Conservation (phyloP, 2,329 filamentous ascomycete genomes). For the Diaporthe australafricana region DNA sequence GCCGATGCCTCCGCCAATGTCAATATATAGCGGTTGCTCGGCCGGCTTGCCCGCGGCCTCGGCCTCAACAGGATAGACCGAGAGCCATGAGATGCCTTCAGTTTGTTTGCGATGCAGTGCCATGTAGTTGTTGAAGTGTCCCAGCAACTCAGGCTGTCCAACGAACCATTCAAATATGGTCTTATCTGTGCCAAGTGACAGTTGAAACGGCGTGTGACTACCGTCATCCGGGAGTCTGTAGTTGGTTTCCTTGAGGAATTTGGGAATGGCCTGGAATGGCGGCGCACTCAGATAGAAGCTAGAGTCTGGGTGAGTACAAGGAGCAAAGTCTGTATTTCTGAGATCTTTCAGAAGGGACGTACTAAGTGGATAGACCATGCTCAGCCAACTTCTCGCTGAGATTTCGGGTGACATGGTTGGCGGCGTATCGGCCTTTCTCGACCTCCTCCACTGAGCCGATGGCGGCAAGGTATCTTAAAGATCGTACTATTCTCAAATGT, state of each 20-base stretch:
- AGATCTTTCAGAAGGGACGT: not conserved
- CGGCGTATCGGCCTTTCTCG: not conserved
- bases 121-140: constrained; percentile 42
- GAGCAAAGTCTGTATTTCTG: not conserved
- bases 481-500: not conserved
- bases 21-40: constrained; percentile 37
- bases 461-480: not conserved
- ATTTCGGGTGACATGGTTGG: not conserved
- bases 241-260: constrained; percentile 34
- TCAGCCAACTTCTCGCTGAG: not conserved
- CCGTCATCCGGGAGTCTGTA: constrained; percentile 39
- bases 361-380: not conserved
- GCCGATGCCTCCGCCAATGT: constrained; percentile 44
- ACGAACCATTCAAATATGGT: constrained; percentile 34
- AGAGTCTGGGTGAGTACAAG: too few relatives aligned
- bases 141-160: constrained; percentile 33
- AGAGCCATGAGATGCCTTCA: constrained; percentile 37
- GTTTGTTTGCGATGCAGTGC: constrained; percentile 36
- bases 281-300: too few relatives aligned
- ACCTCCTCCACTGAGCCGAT: not conserved
- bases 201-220: constrained; percentile 39
- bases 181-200: constrained; percentile 35
- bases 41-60: not conserved
- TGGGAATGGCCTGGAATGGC: constrained; percentile 33
- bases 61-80: constrained; percentile 40